These are phyloP conservation scores for Boletus sp. DNA, from an alignment of 768 basidiomycete genomes.

Conservation along the genomic window DNA sequence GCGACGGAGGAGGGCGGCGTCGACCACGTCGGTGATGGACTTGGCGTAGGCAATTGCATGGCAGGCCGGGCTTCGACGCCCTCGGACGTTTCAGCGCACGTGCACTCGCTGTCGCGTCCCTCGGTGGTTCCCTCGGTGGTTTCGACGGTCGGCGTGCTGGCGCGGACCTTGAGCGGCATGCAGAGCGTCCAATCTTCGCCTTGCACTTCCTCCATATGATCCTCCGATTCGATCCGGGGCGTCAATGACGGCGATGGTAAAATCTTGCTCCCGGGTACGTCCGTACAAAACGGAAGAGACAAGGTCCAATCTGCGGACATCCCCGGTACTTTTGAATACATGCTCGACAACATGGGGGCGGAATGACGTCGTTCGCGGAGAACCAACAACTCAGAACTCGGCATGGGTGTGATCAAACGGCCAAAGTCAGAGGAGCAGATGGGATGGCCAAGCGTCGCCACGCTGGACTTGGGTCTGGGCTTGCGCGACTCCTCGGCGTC, in stretches of 20 bases:
- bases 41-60: constrained; percentile 27
- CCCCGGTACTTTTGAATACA: not conserved
- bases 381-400: constrained; percentile 19
- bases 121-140: not conserved
- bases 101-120: constrained; percentile 1
- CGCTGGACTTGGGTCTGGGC: constrained; percentile 28
- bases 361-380: constrained; percentile 31
- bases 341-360: constrained; percentile 22
- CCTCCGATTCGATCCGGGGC: not conserved
- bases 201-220: constrained; percentile 5
- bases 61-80: not conserved
- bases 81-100: constrained; percentile 1
- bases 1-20: constrained; percentile 1
- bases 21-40: constrained; percentile 24
- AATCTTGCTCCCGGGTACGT: constrained; percentile 25
- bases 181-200: constrained; percentile 32
- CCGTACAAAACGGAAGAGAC: constrained; percentile 30
- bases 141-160: not conserved
- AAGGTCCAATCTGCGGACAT: constrained; percentile 27
- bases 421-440: not conserved
- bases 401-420: not conserved
- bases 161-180: constrained; percentile 27
- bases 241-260: not conserved
- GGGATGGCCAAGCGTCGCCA: constrained; percentile 9
- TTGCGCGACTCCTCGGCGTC: constrained; percentile 14